A percentile compares a stretch with the other conserved stretches of the same genome.
These are phyloP conservation scores for Globisporangium abappressorium DNA, from an alignment of 352 stramenopile genomes.

Conservation along the genomic window DNA sequence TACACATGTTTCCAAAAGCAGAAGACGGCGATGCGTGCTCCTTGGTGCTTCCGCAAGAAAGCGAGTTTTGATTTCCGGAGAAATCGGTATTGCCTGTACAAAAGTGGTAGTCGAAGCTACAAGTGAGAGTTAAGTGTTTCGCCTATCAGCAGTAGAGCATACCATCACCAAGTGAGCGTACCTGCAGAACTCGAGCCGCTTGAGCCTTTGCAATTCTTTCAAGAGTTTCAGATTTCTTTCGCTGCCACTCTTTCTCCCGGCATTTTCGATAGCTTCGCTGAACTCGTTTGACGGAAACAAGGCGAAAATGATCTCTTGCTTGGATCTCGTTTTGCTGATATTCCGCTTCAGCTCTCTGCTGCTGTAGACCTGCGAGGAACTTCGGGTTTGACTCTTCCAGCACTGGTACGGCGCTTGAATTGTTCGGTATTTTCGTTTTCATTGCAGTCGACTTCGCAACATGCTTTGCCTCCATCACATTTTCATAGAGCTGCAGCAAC, in stretches of 20 bases:
- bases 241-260: background rate
- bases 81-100: conserved; percentile 11
- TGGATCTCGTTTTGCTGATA: conserved; percentile 8
- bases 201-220: background rate
- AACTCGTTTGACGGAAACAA: background rate
- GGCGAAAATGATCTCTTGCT: conserved; percentile 6
- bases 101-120: conserved; percentile 12
- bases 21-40: conserved; percentile 21
- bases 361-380: conserved; percentile 13
- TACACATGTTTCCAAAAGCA: conserved; percentile 46
- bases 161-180: background rate
- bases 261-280: conserved; percentile 11
- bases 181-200: conserved; percentile 13
- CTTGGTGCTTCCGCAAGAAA: conserved; percentile 24
- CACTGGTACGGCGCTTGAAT: background rate
- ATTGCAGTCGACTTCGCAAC: background rate
- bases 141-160: background rate
- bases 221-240: conserved; percentile 3
- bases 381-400: background rate
- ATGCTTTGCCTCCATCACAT: conserved; percentile 27
- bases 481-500: conserved; percentile 32
- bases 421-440: background rate
- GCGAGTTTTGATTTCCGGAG: conserved; percentile 1
- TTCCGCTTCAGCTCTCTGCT: conserved; percentile 11
- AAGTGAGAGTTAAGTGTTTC: background rate